Conservation (phyloP, 2,329 filamentous ascomycete genomes). For the Calonectria ilicicola region DNA sequence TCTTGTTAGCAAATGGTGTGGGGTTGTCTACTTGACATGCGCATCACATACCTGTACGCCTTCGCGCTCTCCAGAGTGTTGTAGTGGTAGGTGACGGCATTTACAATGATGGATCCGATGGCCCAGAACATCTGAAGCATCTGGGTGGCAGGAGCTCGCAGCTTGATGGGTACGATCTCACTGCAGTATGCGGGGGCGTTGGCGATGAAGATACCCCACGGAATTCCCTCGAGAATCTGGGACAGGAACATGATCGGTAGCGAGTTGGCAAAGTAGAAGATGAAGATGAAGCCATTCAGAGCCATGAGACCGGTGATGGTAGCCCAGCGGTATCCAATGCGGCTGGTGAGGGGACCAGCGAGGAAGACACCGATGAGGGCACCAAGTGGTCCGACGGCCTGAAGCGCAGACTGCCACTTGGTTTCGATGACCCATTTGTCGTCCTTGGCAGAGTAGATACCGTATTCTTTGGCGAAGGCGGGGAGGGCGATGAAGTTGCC, state of each 20-base stretch:
- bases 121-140: slow-evolving; percentile 76
- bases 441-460: slow-evolving; percentile 39
- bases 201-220: slow-evolving; percentile 73
- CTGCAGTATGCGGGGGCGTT: slow-evolving; percentile 71
- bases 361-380: slow-evolving; percentile 52
- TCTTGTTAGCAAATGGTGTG: slow-evolving; percentile 37
- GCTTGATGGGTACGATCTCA: slow-evolving; percentile 69
- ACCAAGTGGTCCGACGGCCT: slow-evolving; percentile 48
- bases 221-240: slow-evolving; percentile 70
- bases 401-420: slow-evolving; percentile 54
- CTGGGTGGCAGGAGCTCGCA: slow-evolving; percentile 68
- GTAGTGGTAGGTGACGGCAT: slow-evolving; percentile 65
- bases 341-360: slow-evolving; percentile 49
- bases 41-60: slow-evolving; percentile 36
- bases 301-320: slow-evolving; percentile 25
- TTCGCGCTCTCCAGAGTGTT: slow-evolving; percentile 42
- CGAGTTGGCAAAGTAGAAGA: slow-evolving; percentile 66
- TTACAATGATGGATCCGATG: slow-evolving; percentile 70
- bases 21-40: slow-evolving; percentile 21
- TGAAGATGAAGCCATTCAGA: slow-evolving; percentile 54
- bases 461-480: slow-evolving; percentile 53
- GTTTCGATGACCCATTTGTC: slow-evolving; percentile 51
- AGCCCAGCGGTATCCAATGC: background rate
- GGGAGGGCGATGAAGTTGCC: slow-evolving; percentile 58
- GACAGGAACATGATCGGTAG: slow-evolving; percentile 58